phyloP scores from a whole-genome alignment of 208 protist species.

The Acanthamoeba polyphaga region DNA sequence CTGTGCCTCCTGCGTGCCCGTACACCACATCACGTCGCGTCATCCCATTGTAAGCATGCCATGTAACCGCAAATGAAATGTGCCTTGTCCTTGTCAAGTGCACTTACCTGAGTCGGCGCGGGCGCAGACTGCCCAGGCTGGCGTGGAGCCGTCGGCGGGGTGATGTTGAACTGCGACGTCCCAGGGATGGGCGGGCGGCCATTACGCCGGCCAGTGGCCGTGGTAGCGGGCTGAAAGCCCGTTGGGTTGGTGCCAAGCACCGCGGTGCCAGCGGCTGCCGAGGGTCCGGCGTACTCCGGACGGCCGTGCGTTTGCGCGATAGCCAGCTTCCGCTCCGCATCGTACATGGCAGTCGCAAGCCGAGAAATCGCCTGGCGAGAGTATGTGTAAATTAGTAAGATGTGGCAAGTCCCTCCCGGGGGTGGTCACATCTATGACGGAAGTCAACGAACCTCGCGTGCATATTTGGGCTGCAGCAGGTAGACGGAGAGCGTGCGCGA shows the following conservation, averaged over 20 bases:
- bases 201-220: too few relatives aligned
- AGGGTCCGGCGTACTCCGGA: neutral
- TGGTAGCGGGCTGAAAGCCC: too few relatives aligned
- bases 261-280: neutral
- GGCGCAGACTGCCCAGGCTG: too few relatives aligned
- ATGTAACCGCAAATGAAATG: too few relatives aligned
- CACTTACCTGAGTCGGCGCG: neutral
- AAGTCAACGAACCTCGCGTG: neutral
- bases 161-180: too few relatives aligned
- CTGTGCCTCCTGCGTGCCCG: neutral
- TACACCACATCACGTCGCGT: neutral
- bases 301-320: neutral
- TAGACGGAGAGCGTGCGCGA: conserved; percentile 43
- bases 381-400: too few relatives aligned
- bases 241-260: neutral
- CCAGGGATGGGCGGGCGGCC: too few relatives aligned
- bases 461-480: conserved; percentile 46
- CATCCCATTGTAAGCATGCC: too few relatives aligned
- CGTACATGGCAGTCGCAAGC: neutral
- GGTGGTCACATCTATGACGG: neutral
- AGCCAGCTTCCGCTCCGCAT: neutral
- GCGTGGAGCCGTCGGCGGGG: too few relatives aligned
- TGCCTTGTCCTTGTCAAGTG: too few relatives aligned
- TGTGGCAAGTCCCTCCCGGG: neutral
- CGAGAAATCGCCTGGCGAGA: neutral